A percentile compares a stretch with the other conserved stretches of the same genome.
These are phyloP conservation scores for Cladophialophora psammophila DNA, from an alignment of 2,329 filamentous ascomycete species.

Conservation along the genomic window DNA sequence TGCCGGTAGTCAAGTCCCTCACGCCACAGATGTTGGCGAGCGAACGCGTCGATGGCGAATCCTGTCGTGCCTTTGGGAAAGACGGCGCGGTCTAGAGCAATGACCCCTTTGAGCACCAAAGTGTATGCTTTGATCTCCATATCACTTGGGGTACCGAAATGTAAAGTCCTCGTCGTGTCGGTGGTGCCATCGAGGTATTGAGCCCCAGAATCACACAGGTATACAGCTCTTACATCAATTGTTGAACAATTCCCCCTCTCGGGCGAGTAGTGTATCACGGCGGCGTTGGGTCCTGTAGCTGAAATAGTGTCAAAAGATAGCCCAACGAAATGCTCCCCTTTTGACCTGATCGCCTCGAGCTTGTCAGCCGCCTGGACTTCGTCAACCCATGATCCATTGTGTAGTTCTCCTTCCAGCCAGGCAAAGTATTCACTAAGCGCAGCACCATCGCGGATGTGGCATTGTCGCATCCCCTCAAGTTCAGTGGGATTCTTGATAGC, in stretches of 20 bases:
- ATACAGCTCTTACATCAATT: conserved; percentile 85
- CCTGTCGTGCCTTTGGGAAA: conserved; percentile 97
- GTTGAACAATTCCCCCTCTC: conserved; percentile 80
- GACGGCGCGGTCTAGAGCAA: conserved; percentile 81
- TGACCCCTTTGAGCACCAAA: conserved; percentile 91
- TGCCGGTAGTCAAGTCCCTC: conserved; percentile 94
- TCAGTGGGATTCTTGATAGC: conserved; percentile 93
- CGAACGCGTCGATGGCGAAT: conserved; percentile 86
- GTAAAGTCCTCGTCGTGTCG: conserved; percentile 90
- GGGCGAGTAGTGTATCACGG: conserved; percentile 94
- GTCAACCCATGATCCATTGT: conserved; percentile 76
- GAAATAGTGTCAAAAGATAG: conserved; percentile 96
- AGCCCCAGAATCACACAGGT: conserved; percentile 96
- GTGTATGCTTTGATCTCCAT: conserved; percentile 91
- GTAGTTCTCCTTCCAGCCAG: conserved; percentile 91
- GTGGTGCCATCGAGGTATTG: conserved; percentile 96
- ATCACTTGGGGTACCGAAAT: conserved; percentile 84
- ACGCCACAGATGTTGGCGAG: conserved; percentile 91
- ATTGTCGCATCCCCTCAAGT: conserved; percentile 89
- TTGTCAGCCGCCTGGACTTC: conserved; percentile 94
- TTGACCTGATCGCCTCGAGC: conserved; percentile 69
- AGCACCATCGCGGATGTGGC: conserved; percentile 91
- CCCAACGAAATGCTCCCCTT: conserved; percentile 79
- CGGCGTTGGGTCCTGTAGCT: conserved; percentile 89
- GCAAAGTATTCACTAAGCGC: conserved; percentile 92